Evolutionary conservation across 1,284 basidiomycete genomes (phyloP).

Genomic region (Ganoderma sp.): DNA sequence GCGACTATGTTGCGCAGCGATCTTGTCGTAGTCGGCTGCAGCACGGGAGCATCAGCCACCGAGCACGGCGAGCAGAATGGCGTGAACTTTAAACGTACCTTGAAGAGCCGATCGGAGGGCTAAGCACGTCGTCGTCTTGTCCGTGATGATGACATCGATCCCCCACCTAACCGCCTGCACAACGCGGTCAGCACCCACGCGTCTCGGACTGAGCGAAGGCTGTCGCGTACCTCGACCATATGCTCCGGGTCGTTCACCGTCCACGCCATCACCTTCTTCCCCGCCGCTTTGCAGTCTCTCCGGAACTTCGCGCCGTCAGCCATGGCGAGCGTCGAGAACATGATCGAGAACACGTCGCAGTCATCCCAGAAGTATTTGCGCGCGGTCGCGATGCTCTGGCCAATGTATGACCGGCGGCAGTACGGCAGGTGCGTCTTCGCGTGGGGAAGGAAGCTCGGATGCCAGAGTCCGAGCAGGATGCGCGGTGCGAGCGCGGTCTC

Average conservation of each 20-base stretch:
- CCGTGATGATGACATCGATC: conserved; percentile 91
- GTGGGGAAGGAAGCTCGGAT: conserved; percentile 86
- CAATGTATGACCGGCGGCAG: conserved; percentile 88
- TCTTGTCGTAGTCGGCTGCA: conserved; percentile 73
- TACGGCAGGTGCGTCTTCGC: conserved; percentile 83
- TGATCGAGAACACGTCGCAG: conserved; percentile 89
- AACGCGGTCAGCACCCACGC: not conserved
- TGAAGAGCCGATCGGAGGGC: conserved; percentile 71
- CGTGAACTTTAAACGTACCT: conserved; percentile 48
- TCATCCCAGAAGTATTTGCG: conserved; percentile 91
- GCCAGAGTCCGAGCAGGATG: conserved; percentile 92
- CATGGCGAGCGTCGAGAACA: conserved; percentile 77
- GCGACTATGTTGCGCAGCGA: conserved; percentile 64
- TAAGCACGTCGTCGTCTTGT: conserved; percentile 81
- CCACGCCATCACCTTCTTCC: conserved; percentile 95
- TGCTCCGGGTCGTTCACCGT: conserved; percentile 92
- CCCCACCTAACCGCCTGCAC: conserved; percentile 88
- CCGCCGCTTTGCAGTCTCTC: conserved; percentile 76
- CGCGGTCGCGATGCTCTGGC: conserved; percentile 71
- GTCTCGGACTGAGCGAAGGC: not conserved
- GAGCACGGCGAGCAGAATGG: not conserved
- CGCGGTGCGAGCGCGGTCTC: conserved; percentile 85
- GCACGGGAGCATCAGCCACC: conserved; percentile 3
- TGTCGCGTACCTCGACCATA: conserved; percentile 85
- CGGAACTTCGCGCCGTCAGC: conserved; percentile 81